Evolutionary conservation across 805 yeast genomes (phyloP).

Genomic region (Metschnikowia lachancei): DNA sequence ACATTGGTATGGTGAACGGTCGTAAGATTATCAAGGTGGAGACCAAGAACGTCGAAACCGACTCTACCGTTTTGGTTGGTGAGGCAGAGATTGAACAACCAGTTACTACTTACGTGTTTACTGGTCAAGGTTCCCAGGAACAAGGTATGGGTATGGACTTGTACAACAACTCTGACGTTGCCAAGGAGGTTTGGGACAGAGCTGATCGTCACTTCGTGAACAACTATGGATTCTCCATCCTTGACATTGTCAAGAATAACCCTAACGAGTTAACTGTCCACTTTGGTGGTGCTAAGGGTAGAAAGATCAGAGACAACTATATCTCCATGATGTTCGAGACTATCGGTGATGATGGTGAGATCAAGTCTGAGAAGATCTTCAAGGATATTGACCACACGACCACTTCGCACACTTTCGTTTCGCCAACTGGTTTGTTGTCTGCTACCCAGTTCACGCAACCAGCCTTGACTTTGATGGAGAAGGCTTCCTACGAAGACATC

Average conservation of each 20-base stretch:
- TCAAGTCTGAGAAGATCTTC: constrained; percentile 91
- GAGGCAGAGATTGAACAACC: constrained; percentile 99
- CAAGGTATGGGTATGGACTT: constrained; percentile 99
- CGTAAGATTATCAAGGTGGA: constrained; percentile 94
- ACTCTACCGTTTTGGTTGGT: constrained; percentile 75
- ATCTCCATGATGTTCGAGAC: constrained; percentile 98
- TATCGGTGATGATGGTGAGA: constrained; percentile 75
- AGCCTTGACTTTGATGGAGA: constrained; percentile 98
- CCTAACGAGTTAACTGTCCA: constrained; percentile 94
- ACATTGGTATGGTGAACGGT: constrained; percentile 98
- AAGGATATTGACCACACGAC: constrained; percentile 82
- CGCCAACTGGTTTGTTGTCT: constrained; percentile 92
- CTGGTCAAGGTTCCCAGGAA: constrained; percentile 99
- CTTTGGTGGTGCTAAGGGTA: constrained; percentile 97
- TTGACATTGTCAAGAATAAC: constrained; percentile 92
- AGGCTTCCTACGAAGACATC: constrained; percentile 97
- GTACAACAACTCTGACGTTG: constrained; percentile 86
- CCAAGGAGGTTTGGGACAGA: constrained; percentile 94
- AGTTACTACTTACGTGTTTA: constrained; percentile 90
- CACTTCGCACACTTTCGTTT: constrained; percentile 80
- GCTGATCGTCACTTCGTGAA: constrained; percentile 91
- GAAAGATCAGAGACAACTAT: constrained; percentile 90
- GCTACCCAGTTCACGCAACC: constrained; percentile 99
- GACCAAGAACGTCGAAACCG: constrained; percentile 79
- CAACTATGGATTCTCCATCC: constrained; percentile 95